Evolutionary conservation across 768 basidiomycete species (phyloP), one percentile per base, ranked within the genome.

Genomic region (Kwoniella newhampshirensis): DNA sequence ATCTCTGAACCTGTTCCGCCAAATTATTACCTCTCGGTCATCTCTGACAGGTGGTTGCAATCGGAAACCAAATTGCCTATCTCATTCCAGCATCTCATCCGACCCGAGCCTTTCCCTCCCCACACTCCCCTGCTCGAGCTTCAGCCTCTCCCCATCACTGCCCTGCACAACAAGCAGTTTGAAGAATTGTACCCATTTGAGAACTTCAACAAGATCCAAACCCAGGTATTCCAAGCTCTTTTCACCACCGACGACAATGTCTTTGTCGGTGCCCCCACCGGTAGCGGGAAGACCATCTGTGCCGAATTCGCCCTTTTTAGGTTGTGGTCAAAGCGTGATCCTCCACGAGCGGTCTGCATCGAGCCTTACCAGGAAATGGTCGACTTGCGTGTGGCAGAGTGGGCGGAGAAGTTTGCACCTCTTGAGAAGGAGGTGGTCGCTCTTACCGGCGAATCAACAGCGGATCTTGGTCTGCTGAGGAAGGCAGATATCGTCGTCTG

Each of bases 341-440:
- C 86, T 42, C 82, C 83, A 18, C 81, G 92, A 17, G 93, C 93
- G 0, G 91, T 97, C 2, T 97, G 94, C 73, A 87, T 98, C 49
- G 91, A 93, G 76, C 96, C 96, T 0, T 96, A 89, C 75, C 92
- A 92, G 67, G 96, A 98, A 66, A 94, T 97, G 89, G 96, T 97
- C 2, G 91, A 98, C 54, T 82, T 85, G 64, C 83, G 93, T 2
- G 89, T 93, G 0, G 78, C 80, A 27, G 94, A 98, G 74, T 99
- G 96, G 96, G 81, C 81, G 48, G 80, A 80, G 54, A 97, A 92
- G 78, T 97, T 98, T 59, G 80, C 83, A 15, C 71, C 80, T 12
- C 74, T 97, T 0, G 90, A 93, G 68, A 98, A 98, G 79, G 88
- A 91, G 79, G 87, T 98, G 57, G 86, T 93, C 42, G 88, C 88